Percentiles rank a stretch among this genome's conserved stretches.
These are phyloP conservation scores for Metschnikowia arizonensis DNA, from an alignment of 805 yeast species.

Conservation along the genomic window DNA sequence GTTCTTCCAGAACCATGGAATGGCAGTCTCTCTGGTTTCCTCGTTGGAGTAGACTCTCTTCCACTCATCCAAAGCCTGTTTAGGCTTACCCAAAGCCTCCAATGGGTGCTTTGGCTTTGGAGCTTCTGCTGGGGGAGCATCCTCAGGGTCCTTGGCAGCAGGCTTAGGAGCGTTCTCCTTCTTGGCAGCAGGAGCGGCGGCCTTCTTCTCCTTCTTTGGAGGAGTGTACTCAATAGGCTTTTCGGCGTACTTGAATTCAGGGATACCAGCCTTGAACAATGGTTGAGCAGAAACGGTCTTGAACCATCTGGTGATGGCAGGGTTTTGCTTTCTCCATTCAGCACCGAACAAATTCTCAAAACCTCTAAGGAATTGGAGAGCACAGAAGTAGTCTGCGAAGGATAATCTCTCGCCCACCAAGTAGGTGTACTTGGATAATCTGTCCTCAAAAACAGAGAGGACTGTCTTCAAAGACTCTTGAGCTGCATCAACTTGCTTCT, in stretches of 20 bases:
- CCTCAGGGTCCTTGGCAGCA: constrained; percentile 32
- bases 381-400: constrained; percentile 61
- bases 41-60: constrained; percentile 95
- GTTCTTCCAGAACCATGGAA: constrained; percentile 96
- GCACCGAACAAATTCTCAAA: constrained; percentile 57
- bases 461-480: constrained; percentile 31
- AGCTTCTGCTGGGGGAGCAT: constrained; percentile 44
- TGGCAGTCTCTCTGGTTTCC: constrained; percentile 89
- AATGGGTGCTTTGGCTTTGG: constrained; percentile 92
- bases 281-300: constrained; percentile 48
- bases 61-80: constrained; percentile 81
- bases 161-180: constrained; percentile 27
- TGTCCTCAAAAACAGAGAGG: constrained; percentile 48
- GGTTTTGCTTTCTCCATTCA: constrained; percentile 61
- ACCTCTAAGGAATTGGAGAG: constrained; percentile 48
- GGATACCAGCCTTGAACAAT: constrained; percentile 45
- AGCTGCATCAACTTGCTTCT: constrained; percentile 56
- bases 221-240: constrained; percentile 62
- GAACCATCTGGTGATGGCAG: constrained; percentile 69
- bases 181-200: constrained; percentile 34
- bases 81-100: constrained; percentile 71
- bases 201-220: constrained; percentile 66
- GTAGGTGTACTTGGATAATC: constrained; percentile 58
- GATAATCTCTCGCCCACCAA: constrained; percentile 63
- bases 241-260: constrained; percentile 54